These are phyloP conservation scores for Fusarium bulbicola DNA, from an alignment of 2,329 filamentous ascomycete genomes.

Conservation along the genomic window DNA sequence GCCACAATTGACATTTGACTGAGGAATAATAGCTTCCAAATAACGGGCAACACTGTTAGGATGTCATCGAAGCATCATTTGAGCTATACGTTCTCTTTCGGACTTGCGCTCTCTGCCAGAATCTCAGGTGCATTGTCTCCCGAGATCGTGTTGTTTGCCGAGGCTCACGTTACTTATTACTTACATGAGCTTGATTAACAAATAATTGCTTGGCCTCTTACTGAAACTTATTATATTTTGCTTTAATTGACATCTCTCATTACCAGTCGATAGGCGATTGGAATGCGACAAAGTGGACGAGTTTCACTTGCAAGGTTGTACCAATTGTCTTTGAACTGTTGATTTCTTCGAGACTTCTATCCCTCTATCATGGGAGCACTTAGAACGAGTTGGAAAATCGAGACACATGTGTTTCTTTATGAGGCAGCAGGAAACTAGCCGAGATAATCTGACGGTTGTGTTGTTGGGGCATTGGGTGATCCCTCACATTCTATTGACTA, in stretches of 20 bases:
- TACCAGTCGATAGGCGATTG: neutral
- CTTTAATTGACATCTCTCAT: neutral
- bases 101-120: neutral
- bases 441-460: neutral
- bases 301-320: neutral
- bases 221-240: too few relatives aligned
- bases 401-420: neutral
- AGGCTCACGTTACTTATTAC: neutral
- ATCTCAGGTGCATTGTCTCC: neutral
- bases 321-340: neutral
- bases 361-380: neutral
- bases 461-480: too few relatives aligned
- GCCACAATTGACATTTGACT: neutral
- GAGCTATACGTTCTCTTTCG: neutral
- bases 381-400: neutral
- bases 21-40: neutral
- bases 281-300: neutral
- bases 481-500: too few relatives aligned
- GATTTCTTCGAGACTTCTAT: neutral
- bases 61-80: neutral
- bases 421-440: neutral
- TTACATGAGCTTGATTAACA: neutral
- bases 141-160: neutral
- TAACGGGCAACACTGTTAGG: fast-evolving
- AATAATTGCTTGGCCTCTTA: too few relatives aligned